Evolutionary conservation across 1,284 basidiomycete genomes (phyloP), one percentile per base, ranked within the genome.

Genomic region (Trichosporon sp.): DNA sequence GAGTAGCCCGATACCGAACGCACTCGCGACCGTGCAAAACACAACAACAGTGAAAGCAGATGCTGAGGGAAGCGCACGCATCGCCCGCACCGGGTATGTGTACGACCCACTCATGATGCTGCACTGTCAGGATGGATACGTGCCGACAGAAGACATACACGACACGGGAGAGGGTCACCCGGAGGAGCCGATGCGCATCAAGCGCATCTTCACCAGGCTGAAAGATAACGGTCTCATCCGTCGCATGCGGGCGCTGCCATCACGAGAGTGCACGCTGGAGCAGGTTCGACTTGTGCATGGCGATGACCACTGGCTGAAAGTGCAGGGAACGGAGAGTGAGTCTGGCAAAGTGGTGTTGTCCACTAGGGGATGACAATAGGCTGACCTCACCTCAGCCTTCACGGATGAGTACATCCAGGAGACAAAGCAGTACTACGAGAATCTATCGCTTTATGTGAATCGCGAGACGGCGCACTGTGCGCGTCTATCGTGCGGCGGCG

Each of bases 281-380:
- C 95, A 99, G 80, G 90, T 88, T 9, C 81, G 90, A 62, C 86
- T 96, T 9, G 92, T 98, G 1, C 95, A 99, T 78, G 89, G 87
- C 59, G 86, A 90, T 70, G 89, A 90, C 59, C 88, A 95, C 70
- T 97, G 94, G 93, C 86, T 93, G 66, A 92, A 92, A 77, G 89
- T 99, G 21, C 82, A 89, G 69, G 87, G 86, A 19, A 88, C 77
- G 0, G 75, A 76, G 40, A 61, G 79, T 79, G 49, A 64, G 76
- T 71, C n/a, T n/a, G n/a, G n/a, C n/a, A 32, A 11, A 56, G 31
- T 29, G 19, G 49, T 31, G 14, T 27, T 9, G 4, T 13, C 25
- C 3, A 16, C 16, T n/a, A n/a, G n/a, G n/a, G n/a, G n/a, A n/a
- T n/a, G 49, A 13, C 25, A 13, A 16, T 6, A 5, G 49, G 59